These are phyloP conservation scores for Austroboletus novae-zelandiae DNA, from an alignment of 1,284 basidiomycete species.

Conservation along the genomic window DNA sequence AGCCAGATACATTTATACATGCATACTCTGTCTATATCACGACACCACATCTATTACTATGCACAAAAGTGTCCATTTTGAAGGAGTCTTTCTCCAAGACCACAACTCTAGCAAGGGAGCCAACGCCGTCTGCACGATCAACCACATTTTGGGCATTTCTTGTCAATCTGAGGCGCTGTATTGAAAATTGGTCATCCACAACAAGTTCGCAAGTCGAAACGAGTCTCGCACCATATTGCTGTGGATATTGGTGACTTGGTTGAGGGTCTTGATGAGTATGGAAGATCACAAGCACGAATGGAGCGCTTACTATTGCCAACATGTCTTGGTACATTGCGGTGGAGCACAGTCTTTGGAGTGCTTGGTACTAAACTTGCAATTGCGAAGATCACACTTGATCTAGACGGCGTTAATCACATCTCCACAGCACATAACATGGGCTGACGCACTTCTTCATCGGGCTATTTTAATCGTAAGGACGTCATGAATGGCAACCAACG, in stretches of 20 bases:
- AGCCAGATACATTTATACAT: conserved; percentile 19
- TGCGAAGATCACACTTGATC: conserved; percentile 60
- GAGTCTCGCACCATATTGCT: conserved; percentile 54
- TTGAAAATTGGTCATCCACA: conserved; percentile 42
- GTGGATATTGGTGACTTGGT: conserved; percentile 60
- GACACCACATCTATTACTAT: conserved; percentile 1
- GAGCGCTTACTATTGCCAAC: conserved; percentile 69
- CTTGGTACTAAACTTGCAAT: conserved; percentile 63
- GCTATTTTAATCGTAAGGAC: conserved; percentile 35
- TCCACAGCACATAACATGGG: not conserved
- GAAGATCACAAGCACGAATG: not conserved
- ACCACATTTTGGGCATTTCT: conserved; percentile 31
- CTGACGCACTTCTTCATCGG: conserved; percentile 57
- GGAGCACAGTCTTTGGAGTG: conserved; percentile 52
- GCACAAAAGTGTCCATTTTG: conserved; percentile 10
- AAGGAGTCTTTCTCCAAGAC: not conserved
- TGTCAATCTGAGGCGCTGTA: conserved; percentile 33
- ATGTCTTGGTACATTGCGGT: conserved; percentile 52
- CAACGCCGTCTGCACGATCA: conserved; percentile 3
- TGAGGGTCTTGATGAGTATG: conserved; percentile 12
- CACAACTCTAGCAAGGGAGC: too few relatives aligned
- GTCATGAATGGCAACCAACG: conserved; percentile 7
- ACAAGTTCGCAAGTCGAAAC: conserved; percentile 42
- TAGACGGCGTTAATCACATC: conserved; percentile 28
- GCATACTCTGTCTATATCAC: conserved; percentile 4